Conservation (phyloP, 2,329 filamentous ascomycete genomes). For the Epicoccum sorghinum region DNA sequence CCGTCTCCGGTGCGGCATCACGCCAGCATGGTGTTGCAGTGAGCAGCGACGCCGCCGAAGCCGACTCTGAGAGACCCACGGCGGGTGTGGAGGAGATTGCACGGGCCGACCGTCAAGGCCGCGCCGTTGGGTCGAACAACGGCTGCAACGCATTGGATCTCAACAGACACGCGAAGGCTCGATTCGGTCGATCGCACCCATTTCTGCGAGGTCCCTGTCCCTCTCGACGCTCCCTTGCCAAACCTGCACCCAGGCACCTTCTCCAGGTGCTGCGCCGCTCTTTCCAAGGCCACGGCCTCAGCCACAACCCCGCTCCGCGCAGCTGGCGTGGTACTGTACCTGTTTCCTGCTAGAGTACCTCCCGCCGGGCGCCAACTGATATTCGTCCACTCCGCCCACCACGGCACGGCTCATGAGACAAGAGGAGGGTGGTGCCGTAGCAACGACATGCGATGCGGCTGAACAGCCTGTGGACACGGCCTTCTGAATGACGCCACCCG, state of each 20-base stretch:
- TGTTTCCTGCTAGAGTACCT: background rate
- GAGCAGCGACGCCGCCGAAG: conserved; percentile 11
- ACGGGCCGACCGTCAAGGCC: background rate
- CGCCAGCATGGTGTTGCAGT: conserved; percentile 31
- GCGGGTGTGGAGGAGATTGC: conserved; percentile 9
- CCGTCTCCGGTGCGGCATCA: conserved; percentile 27
- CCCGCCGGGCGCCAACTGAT: conserved; percentile 21
- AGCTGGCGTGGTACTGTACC: conserved; percentile 17
- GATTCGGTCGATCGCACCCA: conserved; percentile 6
- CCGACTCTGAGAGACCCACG: conserved; percentile 4
- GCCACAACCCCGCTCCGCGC: conserved; percentile 22
- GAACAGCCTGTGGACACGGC: conserved; percentile 44
- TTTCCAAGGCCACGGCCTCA: conserved; percentile 12
- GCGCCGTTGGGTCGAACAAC: conserved; percentile 8
- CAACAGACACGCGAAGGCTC: conserved; percentile 9
- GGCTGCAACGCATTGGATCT: background rate
- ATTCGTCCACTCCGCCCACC: conserved; percentile 18
- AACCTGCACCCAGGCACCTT: conserved; percentile 11
- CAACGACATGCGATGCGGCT: conserved; percentile 47
- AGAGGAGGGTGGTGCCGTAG: conserved; percentile 36
- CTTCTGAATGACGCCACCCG: conserved; percentile 51
- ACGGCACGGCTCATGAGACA: conserved; percentile 41
- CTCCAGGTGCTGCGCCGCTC: conserved; percentile 17
- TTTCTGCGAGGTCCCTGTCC: conserved; percentile 6
- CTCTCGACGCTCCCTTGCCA: conserved; percentile 17